These are phyloP conservation scores for Verticillium nubilum DNA, from an alignment of 2,329 filamentous ascomycete genomes.

Conservation along the genomic window DNA sequence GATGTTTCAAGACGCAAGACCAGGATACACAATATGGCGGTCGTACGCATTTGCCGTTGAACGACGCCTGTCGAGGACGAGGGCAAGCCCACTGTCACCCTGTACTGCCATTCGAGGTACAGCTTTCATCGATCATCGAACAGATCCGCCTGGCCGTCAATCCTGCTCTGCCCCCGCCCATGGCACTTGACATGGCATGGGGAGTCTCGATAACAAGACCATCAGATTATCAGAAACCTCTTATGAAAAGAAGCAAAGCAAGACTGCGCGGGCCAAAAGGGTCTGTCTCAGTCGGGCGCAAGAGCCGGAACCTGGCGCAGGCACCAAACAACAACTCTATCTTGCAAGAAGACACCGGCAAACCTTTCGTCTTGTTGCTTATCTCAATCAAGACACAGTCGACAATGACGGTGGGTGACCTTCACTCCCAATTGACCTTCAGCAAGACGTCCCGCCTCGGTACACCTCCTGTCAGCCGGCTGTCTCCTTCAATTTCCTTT, in stretches of 20 bases:
- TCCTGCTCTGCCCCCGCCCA: neutral
- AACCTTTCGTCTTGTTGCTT: too few species aligned
- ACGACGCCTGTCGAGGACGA: neutral
- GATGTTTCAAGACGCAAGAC: constrained; percentile 1
- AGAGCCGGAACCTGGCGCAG: neutral
- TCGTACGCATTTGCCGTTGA: neutral
- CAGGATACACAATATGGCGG: neutral
- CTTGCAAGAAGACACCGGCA: too few species aligned
- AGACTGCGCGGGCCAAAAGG: neutral
- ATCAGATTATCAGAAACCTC: neutral
- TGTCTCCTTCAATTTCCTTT: neutral
- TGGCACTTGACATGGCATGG: neutral
- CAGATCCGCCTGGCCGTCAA: neutral
- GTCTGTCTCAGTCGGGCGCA: neutral
- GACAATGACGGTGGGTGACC: neutral
- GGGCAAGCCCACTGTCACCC: neutral
- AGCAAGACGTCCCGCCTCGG: neutral
- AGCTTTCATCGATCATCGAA: neutral
- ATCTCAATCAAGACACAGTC: neutral
- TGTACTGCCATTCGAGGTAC: neutral
- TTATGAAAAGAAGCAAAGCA: neutral
- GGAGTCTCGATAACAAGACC: neutral
- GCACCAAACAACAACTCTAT: neutral
- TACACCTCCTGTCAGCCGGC: neutral
- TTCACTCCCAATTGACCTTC: neutral